Evolutionary conservation across 192 early-diverging fungal genomes (phyloP).

Genomic region (Backusella luteola): DNA sequence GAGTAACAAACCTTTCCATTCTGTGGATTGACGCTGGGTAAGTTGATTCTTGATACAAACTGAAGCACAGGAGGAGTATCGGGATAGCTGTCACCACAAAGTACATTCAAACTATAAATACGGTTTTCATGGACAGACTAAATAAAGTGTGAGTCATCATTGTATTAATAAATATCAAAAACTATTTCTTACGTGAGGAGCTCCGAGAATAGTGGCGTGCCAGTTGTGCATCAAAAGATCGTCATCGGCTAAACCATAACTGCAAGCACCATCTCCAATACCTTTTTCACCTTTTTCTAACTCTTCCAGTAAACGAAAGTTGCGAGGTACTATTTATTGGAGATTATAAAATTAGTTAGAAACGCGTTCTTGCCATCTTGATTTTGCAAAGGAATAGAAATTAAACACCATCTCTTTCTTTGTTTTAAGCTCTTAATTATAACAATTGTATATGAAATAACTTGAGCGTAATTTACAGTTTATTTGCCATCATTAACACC

Average conservation of each 20-base stretch:
- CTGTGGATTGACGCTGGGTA: constrained; percentile 81
- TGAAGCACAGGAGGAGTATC: constrained; percentile 71
- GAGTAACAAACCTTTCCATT: constrained; percentile 65
- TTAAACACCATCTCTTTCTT: neutral
- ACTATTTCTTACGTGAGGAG: constrained; percentile 62
- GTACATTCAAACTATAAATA: constrained; percentile 85
- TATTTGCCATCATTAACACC: neutral
- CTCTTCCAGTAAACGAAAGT: constrained; percentile 95
- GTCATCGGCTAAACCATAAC: constrained; percentile 85
- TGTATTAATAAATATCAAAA: neutral
- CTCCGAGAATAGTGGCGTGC: constrained; percentile 94
- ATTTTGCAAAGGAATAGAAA: neutral
- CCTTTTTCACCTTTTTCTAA: constrained; percentile 98
- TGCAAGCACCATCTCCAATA: constrained; percentile 89
- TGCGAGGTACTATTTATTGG: constrained; percentile 79
- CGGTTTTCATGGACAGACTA: constrained; percentile 96
- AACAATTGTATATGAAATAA: neutral
- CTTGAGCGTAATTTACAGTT: neutral
- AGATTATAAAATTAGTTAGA: neutral
- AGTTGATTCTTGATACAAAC: constrained; percentile 83
- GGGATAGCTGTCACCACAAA: constrained; percentile 87
- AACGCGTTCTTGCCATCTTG: neutral
- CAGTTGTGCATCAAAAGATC: constrained; percentile 80
- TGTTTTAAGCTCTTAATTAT: neutral
- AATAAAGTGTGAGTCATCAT: neutral